Evolutionary conservation across 192 early-diverging fungal genomes (phyloP).

Genomic region (Backusella circina): DNA sequence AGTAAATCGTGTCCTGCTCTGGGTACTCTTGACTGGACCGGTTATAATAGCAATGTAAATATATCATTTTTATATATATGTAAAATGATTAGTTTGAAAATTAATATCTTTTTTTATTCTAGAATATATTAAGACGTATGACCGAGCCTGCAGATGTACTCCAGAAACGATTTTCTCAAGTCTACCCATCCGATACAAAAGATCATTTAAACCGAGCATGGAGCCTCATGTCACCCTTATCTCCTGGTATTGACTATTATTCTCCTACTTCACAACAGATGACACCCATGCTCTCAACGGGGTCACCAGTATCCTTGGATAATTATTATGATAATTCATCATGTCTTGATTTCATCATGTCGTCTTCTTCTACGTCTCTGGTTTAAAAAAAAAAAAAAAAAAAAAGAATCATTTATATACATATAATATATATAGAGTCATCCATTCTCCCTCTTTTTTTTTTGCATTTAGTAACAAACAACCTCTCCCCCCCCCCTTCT

Average conservation of each 20-base stretch:
- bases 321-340: slow-evolving; percentile 6
- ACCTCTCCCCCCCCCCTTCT: background rate
- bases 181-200: background rate
- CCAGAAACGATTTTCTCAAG: background rate
- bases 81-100: background rate
- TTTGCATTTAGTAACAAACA: background rate
- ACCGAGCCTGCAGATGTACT: slow-evolving; percentile 2
- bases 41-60: slow-evolving; percentile 2
- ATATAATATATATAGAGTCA: background rate
- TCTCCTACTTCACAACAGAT: slow-evolving; percentile 8
- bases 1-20: slow-evolving; percentile 6
- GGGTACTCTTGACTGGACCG: background rate
- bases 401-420: background rate
- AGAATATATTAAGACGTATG: slow-evolving; percentile 7
- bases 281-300: slow-evolving; percentile 11
- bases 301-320: background rate
- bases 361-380: background rate
- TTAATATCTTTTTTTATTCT: background rate
- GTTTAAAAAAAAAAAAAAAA: background rate
- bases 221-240: background rate
- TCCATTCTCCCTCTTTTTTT: background rate
- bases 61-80: background rate
- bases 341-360: too few relatives aligned
- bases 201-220: background rate
- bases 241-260: background rate